A percentile compares a stretch with the other conserved stretches of the same genome.
These are phyloP conservation scores for Cercospora janseana DNA, from an alignment of 2,329 filamentous ascomycete species.

Conservation along the genomic window DNA sequence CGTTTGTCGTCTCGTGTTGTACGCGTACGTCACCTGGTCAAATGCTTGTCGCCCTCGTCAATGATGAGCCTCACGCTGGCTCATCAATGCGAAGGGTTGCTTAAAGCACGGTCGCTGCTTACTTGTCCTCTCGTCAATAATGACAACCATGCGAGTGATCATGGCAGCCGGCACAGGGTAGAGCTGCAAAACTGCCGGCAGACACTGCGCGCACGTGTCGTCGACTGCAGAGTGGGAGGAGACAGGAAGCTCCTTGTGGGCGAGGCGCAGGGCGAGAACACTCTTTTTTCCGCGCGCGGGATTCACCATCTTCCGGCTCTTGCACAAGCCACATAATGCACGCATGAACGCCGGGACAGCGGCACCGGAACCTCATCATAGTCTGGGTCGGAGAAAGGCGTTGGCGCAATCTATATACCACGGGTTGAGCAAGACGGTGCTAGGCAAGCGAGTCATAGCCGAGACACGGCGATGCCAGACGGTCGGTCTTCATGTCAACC, in stretches of 20 bases:
- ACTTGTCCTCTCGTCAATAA: no score
- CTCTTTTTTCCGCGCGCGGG: not conserved
- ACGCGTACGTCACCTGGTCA: constrained; percentile 9
- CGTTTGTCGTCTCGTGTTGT: constrained; percentile 5
- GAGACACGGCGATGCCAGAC: constrained; percentile 7
- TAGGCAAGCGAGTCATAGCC: constrained; percentile 3
- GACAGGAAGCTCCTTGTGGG: not conserved
- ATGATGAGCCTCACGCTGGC: not conserved
- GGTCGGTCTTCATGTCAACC: not conserved
- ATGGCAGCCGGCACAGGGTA: no score
- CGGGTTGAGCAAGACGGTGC: not conserved
- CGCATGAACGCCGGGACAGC: not conserved
- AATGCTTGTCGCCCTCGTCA: not conserved
- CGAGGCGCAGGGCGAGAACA: constrained; percentile 5
- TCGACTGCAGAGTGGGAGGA: not conserved
- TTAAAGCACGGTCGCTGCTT: no score
- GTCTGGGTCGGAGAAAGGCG: not conserved
- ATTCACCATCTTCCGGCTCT: not conserved
- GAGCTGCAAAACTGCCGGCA: not conserved
- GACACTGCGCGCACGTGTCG: not conserved
- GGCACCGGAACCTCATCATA: not conserved
- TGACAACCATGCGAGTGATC: not conserved
- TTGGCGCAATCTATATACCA: not conserved
- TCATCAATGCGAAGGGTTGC: no score
- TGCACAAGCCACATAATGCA: not conserved